These are phyloP conservation scores for Sugiyamaella castrensis DNA, from an alignment of 1,139 yeast genomes.

Conservation along the genomic window DNA sequence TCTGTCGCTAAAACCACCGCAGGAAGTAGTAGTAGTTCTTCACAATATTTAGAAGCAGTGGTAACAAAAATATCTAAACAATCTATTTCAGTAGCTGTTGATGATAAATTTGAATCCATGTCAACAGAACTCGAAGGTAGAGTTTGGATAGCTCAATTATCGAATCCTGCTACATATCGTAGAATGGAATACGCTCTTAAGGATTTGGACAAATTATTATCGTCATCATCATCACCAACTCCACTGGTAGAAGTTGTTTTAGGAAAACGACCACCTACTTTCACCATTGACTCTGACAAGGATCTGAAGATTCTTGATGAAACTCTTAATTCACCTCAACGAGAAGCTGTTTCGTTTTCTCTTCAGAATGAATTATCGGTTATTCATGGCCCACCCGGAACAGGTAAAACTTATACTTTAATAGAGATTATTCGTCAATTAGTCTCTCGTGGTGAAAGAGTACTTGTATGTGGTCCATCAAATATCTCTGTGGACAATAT, in stretches of 20 bases:
- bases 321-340: conserved; percentile 68
- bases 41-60: conserved; percentile 55
- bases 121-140: conserved; percentile 29
- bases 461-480: conserved; percentile 92
- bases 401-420: conserved; percentile 80
- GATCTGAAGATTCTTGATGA: conserved; percentile 46
- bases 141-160: conserved; percentile 41
- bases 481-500: conserved; percentile 94
- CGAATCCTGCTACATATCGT: conserved; percentile 47
- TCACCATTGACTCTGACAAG: conserved; percentile 10
- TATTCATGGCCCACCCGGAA: conserved; percentile 78
- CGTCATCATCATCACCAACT: conserved; percentile 31
- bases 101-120: conserved; percentile 46
- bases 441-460: conserved; percentile 57
- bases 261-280: conserved; percentile 27
- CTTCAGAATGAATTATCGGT: conserved; percentile 50
- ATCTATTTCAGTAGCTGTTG: conserved; percentile 58
- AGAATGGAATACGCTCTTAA: conserved; percentile 80
- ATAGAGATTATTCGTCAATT: conserved; percentile 82
- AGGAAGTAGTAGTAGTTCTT: conserved; percentile 27
- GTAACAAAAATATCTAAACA: conserved; percentile 49
- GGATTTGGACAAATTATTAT: conserved; percentile 48
- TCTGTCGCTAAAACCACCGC: conserved; percentile 21
- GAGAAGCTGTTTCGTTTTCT: conserved; percentile 55
- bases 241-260: conserved; percentile 29